Evolutionary conservation across 495 filamentous ascomycete species (phyloP).

Genomic region (Talaromyces proteolyticus): DNA sequence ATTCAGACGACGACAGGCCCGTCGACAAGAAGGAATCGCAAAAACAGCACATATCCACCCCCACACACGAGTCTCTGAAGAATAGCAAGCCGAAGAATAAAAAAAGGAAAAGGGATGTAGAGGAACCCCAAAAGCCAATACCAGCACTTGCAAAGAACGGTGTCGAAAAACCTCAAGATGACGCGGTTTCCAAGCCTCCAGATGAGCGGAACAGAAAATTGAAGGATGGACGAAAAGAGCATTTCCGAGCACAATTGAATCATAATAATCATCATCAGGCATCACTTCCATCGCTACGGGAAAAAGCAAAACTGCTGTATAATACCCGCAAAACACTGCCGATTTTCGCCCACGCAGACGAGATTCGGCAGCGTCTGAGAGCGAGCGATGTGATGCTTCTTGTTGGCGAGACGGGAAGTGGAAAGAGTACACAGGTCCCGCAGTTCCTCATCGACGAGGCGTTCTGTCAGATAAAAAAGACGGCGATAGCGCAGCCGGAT

Average conservation of each 20-base stretch:
- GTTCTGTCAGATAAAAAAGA: constrained; percentile 63
- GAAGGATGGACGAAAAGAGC: not conserved
- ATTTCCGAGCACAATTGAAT: not conserved
- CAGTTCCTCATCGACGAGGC: constrained; percentile 77
- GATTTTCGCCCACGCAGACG: constrained; percentile 67
- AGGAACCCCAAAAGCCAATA: no score
- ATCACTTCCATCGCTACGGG: constrained; percentile 22
- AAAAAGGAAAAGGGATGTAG: constrained; percentile 8
- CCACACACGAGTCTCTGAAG: not conserved
- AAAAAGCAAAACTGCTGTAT: constrained; percentile 42
- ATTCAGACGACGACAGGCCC: constrained; percentile 21
- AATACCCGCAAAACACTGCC: constrained; percentile 62
- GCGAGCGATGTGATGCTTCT: constrained; percentile 75
- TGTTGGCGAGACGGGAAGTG: constrained; percentile 90
- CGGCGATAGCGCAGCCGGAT: constrained; percentile 33
- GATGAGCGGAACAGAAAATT: constrained; percentile 5
- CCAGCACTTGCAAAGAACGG: no score
- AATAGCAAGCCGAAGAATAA: not conserved
- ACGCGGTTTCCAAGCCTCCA: no score
- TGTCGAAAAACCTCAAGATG: constrained; percentile 20
- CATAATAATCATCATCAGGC: no score
- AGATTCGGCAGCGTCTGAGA: constrained; percentile 60
- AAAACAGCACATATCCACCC: not conserved
- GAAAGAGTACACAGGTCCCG: constrained; percentile 94
- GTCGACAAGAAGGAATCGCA: not conserved